Evolutionary conservation across 2,329 filamentous ascomycete genomes (phyloP).

Genomic region (Orbilia oligospora): DNA sequence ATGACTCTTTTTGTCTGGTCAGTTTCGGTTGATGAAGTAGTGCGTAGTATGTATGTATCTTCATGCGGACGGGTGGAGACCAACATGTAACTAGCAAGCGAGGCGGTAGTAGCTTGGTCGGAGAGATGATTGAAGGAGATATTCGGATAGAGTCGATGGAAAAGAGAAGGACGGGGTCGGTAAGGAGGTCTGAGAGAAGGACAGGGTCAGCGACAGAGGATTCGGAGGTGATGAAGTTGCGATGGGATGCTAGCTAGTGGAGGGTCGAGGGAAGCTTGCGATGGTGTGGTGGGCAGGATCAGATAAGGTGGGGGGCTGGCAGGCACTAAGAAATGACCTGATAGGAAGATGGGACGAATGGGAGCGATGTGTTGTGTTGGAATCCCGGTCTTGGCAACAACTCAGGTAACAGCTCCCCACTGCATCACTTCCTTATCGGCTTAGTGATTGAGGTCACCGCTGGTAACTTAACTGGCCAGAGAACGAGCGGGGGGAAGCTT

Average conservation of each 20-base stretch:
- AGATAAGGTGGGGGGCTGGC: slow-evolving; percentile 32
- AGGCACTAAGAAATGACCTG: slow-evolving; percentile 2
- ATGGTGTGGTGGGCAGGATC: slow-evolving; percentile 25
- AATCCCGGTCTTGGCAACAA: slow-evolving; percentile 33
- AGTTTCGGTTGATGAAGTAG: slow-evolving; percentile 22
- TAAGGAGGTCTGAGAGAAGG: slow-evolving; percentile 13
- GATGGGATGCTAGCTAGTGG: slow-evolving; percentile 13
- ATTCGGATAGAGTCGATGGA: slow-evolving; percentile 9
- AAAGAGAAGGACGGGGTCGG: slow-evolving; percentile 10
- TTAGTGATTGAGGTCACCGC: slow-evolving; percentile 11
- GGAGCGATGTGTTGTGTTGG: slow-evolving; percentile 38
- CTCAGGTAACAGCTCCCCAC: slow-evolving; percentile 9
- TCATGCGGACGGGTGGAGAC: slow-evolving; percentile 37
- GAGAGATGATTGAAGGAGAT: slow-evolving; percentile 24
- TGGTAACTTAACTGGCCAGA: slow-evolving; percentile 16
- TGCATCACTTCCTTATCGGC: slow-evolving; percentile 45
- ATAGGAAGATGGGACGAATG: slow-evolving; percentile 37
- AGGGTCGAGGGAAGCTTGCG: slow-evolving; percentile 25
- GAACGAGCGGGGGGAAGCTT: background rate
- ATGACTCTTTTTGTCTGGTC: slow-evolving; percentile 51
- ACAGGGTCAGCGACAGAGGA: slow-evolving; percentile 15
- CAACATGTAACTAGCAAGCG: slow-evolving; percentile 23
- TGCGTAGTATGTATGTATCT: background rate
- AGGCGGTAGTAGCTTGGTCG: background rate
- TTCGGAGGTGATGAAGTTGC: slow-evolving; percentile 17